Conservation (phyloP, 2,329 filamentous ascomycete species). For the Hypoxylon sp. region DNA sequence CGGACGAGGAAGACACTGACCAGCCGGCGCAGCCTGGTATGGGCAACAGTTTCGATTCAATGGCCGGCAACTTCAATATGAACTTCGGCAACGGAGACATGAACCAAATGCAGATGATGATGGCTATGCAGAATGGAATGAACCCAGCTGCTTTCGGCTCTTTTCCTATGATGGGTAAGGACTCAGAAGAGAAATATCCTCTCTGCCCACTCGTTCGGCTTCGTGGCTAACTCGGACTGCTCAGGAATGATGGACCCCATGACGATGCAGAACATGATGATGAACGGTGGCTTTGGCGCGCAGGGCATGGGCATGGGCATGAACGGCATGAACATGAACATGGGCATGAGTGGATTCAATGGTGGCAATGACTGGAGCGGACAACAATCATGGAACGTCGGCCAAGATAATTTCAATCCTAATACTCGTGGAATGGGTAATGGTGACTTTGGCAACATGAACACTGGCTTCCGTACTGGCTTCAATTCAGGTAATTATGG, state of each 20-base stretch:
- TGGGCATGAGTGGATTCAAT: conserved; percentile 76
- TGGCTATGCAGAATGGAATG: conserved; percentile 77
- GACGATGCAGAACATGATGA: conserved; percentile 77
- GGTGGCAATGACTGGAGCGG: conserved; percentile 81
- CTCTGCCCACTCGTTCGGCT: conserved; percentile 19
- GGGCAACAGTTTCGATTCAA: conserved; percentile 48
- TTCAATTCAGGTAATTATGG: conserved; percentile 85
- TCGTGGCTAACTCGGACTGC: conserved; percentile 42
- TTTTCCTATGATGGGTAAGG: conserved; percentile 89
- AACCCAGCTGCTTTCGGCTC: conserved; percentile 61
- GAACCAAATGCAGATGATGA: conserved; percentile 83
- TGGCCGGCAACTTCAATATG: conserved; percentile 64
- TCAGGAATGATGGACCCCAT: conserved; percentile 87
- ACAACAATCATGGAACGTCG: conserved; percentile 83
- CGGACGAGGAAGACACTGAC: conserved; percentile 44
- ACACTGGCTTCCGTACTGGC: conserved; percentile 79
- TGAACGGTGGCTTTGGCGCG: conserved; percentile 77
- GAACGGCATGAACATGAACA: conserved; percentile 78
- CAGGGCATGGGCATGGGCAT: conserved; percentile 82
- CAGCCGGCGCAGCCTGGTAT: conserved; percentile 42
- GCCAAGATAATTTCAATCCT: conserved; percentile 90
- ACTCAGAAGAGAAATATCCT: conserved; percentile 1
- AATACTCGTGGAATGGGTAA: conserved; percentile 81
- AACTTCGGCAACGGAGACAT: conserved; percentile 71
- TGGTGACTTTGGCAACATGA: conserved; percentile 82